Evolutionary conservation across 306 rosid genomes (phyloP), one percentile per base, ranked within the genome.

Genomic region (Mimosa bimucronata): DNA sequence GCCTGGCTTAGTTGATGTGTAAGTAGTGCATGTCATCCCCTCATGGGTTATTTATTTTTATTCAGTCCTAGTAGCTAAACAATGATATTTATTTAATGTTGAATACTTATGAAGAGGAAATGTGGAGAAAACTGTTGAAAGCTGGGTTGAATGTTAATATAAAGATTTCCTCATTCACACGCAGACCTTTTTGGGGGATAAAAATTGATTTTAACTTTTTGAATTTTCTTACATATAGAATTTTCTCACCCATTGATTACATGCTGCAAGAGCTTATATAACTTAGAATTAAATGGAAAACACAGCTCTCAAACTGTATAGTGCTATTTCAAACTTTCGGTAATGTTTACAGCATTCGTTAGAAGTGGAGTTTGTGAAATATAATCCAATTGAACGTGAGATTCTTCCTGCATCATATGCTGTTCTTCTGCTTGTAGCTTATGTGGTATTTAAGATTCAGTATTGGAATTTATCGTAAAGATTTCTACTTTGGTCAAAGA

Each of bases 1-100:
- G 97, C 99, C 98, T 52, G 99, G 99, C 82, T 79, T 95, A 87
- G 89, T 93, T 80, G 99, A 95, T 73, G 91, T 90, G 98, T 95
- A 90, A 90, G 96, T 82, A 57, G 16, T 57, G 64, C 44, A 37
- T 71, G 38, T 21, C 13, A 28, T 77, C 73, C 74, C 52, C 30
- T 38, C 28, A 1, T 60, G 66, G 25, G 38, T 45, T 64, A 45
- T 73, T 77, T 78, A 31, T 58, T 38, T 69, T 13, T n/a, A 13
- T 23, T 42, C n/a, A 52, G 37, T 81, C 79, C 65, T 71, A 41
- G 46, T 44, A 38, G 55, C 62, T 82, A 77, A 52, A 52, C 45
- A 44, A 9, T 58, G 25, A 44, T 18, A 57, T 13, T 50, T 62
- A 26, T 25, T n/a, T 60, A 50, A 61, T 71, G 19, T 42, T 82